These are phyloP conservation scores for Lactifluus piperatus DNA, from an alignment of 768 basidiomycete species.

Conservation along the genomic window DNA sequence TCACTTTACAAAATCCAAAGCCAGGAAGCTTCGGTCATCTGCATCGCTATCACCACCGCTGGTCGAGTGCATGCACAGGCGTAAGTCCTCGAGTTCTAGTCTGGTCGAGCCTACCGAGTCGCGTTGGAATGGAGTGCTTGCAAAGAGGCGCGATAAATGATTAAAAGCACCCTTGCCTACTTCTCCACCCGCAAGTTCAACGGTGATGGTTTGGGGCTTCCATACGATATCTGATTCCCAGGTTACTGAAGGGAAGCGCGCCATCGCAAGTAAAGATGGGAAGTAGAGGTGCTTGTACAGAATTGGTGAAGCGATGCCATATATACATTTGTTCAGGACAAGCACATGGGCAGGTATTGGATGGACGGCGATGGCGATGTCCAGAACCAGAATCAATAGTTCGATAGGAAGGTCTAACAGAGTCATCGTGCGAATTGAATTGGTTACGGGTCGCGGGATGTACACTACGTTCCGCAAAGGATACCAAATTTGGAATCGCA, in stretches of 20 bases:
- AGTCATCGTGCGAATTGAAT: background rate
- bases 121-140: slow-evolving; percentile 1
- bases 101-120: background rate
- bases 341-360: slow-evolving; percentile 16
- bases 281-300: slow-evolving; percentile 13
- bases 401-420: slow-evolving; percentile 15
- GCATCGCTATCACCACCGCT: slow-evolving; percentile 24
- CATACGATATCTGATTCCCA: slow-evolving; percentile 8
- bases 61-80: slow-evolving; percentile 35
- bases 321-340: slow-evolving; percentile 14
- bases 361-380: background rate
- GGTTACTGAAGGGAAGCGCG: slow-evolving; percentile 1
- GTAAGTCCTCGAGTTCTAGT: slow-evolving; percentile 26
- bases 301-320: slow-evolving; percentile 3
- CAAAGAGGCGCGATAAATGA: slow-evolving; percentile 7
- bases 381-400: slow-evolving; percentile 4
- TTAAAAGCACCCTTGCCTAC: slow-evolving; percentile 16
- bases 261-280: slow-evolving; percentile 5
- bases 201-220: slow-evolving; percentile 4
- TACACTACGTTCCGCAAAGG: background rate
- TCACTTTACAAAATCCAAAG: slow-evolving; percentile 32
- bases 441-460: background rate
- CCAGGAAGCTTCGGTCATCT: slow-evolving; percentile 26
- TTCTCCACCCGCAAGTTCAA: slow-evolving; percentile 17
- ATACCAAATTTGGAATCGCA: slow-evolving; percentile 2